A percentile compares a stretch with the other conserved stretches of the same genome.
phyloP scores from a whole-genome alignment of 1,139 yeast genomes.

The Petasospora rhodanensis region DNA sequence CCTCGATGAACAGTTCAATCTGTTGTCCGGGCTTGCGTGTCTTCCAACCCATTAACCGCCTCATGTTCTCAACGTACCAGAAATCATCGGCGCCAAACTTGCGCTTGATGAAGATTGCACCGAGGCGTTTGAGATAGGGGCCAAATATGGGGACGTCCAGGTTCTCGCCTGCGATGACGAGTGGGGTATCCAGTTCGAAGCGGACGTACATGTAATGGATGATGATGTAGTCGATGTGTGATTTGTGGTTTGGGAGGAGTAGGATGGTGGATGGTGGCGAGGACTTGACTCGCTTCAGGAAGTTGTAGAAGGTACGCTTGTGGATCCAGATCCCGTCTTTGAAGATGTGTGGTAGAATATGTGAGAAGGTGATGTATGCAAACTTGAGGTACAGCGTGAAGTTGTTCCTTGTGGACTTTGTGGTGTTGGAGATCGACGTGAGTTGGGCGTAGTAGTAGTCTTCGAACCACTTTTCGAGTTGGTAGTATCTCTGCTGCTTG shows the following conservation, averaged over 20 bases:
- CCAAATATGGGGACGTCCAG: slow-evolving; percentile 23
- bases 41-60: slow-evolving; percentile 10
- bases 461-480: slow-evolving; percentile 14
- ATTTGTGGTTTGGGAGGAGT: slow-evolving; percentile 20
- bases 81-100: slow-evolving; percentile 17
- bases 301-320: slow-evolving; percentile 10
- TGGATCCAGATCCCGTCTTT: slow-evolving; percentile 23
- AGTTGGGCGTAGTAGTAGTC: slow-evolving; percentile 15
- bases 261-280: slow-evolving; percentile 4
- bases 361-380: slow-evolving; percentile 15
- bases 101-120: slow-evolving; percentile 22
- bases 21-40: slow-evolving; percentile 5
- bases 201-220: slow-evolving; percentile 18
- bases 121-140: slow-evolving; percentile 12
- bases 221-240: slow-evolving; percentile 23
- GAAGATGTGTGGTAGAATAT: slow-evolving; percentile 17
- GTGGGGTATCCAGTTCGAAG: slow-evolving; percentile 17
- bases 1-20: slow-evolving; percentile 22
- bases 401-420: slow-evolving; percentile 12
- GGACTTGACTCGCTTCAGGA: slow-evolving; percentile 6
- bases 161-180: slow-evolving; percentile 23
- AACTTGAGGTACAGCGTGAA: slow-evolving; percentile 9
- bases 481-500: slow-evolving; percentile 3
- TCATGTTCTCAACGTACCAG: slow-evolving; percentile 14
- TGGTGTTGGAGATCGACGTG: slow-evolving; percentile 9